Evolutionary conservation across 2,329 filamentous ascomycete genomes (phyloP), one percentile per base, ranked within the genome.

Genomic region (Didymella keratinophila): DNA sequence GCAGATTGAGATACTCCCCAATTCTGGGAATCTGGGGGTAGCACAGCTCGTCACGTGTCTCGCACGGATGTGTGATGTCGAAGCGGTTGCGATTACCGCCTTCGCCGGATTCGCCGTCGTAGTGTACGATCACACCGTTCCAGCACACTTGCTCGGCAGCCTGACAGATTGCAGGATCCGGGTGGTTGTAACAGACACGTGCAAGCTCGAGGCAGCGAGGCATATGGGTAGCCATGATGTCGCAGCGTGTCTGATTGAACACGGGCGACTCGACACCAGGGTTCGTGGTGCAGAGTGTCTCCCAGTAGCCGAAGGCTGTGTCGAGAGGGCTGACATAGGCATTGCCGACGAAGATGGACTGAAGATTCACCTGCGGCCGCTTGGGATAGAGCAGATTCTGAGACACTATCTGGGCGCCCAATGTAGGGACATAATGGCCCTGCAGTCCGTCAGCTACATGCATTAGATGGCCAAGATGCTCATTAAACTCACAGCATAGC

Each of bases 401-500:
- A 1, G 71, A 68, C 7, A 83, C 66, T 23, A 83, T 81, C 48
- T 82, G 72, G 16, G 77, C 74, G 5, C 75, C 79, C 6, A 80
- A 72, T 27, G 76, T 73, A 2, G 81, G 81, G 18, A 83, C 77
- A 58, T 83, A 83, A 63, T 82, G 78, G 7, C 81, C 81, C 79
- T 72, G 49, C n/a, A 12, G 8, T 23, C 41, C 16, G 34, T 56
- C 34, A 74, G 52, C 10, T 27, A 51, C 48, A 43, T 23, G 18
- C 28, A 53, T 14, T 47, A 16, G 18, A 23, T 23, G 14, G 2
- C 52, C n/a, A 18, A 37, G 34, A n/a, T 2, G n/a, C 21, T 47
- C 11, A 42, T 9, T 28, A 2, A 10, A 71, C 72, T 64, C 65
- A 80, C 78, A n/a, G 72, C 81, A 70, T 81, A 83, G 55, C 78